These are phyloP conservation scores for Syzygium oleosum DNA, from an alignment of 345 rosid species.

Conservation along the genomic window DNA sequence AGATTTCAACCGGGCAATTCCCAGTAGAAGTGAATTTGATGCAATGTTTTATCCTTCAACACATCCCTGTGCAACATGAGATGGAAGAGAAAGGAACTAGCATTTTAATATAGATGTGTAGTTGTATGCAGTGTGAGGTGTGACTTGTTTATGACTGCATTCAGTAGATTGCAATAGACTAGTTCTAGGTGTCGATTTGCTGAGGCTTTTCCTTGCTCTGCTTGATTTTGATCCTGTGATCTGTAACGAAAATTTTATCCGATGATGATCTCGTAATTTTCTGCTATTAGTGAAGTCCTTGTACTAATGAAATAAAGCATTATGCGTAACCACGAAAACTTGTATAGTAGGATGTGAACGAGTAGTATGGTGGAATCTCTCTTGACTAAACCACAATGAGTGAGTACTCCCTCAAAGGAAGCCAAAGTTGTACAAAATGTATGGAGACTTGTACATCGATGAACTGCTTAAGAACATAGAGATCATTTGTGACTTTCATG, in stretches of 20 bases:
- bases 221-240: background rate
- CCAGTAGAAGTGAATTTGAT: background rate
- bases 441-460: background rate
- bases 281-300: background rate
- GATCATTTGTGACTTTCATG: background rate
- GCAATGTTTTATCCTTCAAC: background rate
- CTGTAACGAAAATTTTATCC: background rate
- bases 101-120: background rate
- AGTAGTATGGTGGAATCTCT: background rate
- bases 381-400: background rate
- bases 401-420: background rate
- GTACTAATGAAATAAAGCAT: background rate
- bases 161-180: background rate
- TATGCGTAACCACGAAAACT: background rate
- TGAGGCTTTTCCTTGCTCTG: background rate
- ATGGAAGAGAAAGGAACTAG: background rate
- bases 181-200: background rate
- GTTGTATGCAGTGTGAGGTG: background rate
- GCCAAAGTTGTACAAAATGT: background rate
- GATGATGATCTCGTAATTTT: background rate
- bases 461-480: background rate
- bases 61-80: background rate
- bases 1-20: background rate
- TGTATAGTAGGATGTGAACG: background rate
- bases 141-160: background rate